Evolutionary conservation across 2,329 filamentous ascomycete genomes (phyloP).

Genomic region (Cladosporium sp.): DNA sequence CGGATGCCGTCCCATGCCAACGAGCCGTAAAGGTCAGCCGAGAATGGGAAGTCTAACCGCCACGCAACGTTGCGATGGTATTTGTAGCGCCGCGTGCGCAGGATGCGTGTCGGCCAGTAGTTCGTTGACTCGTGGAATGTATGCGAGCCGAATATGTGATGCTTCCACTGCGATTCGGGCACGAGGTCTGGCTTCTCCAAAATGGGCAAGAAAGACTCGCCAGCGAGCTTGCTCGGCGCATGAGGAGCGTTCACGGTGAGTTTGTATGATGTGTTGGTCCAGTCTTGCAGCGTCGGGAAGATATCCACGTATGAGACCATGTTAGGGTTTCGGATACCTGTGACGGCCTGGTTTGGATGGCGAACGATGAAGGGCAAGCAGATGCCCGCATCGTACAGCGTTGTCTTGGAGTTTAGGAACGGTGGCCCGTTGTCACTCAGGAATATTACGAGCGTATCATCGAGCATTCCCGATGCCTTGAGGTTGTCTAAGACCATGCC

Average conservation of each 20-base stretch:
- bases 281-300: background rate
- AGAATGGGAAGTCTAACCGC: slow-evolving; percentile 29
- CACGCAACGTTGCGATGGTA: slow-evolving; percentile 56
- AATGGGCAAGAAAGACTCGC: slow-evolving; percentile 25
- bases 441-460: slow-evolving; percentile 33
- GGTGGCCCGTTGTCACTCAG: slow-evolving; percentile 54
- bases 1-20: slow-evolving; percentile 51
- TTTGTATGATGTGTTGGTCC: background rate
- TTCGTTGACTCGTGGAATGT: slow-evolving; percentile 56
- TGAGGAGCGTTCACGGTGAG: background rate
- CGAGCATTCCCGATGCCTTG: slow-evolving; percentile 19
- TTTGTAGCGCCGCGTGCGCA: slow-evolving; percentile 49
- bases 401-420: slow-evolving; percentile 56
- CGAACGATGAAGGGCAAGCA: slow-evolving; percentile 48
- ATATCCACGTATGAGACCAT: background rate
- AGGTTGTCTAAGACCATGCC: slow-evolving; percentile 45
- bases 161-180: slow-evolving; percentile 34
- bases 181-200: slow-evolving; percentile 29
- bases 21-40: slow-evolving; percentile 49
- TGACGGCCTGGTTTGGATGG: slow-evolving; percentile 34
- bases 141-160: slow-evolving; percentile 54
- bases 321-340: slow-evolving; percentile 32
- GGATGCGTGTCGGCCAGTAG: slow-evolving; percentile 54
- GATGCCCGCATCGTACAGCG: slow-evolving; percentile 52
- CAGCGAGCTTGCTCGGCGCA: background rate